These are phyloP conservation scores for Heliosperma pusillum DNA, from an alignment of 148 eudicot species.

Conservation along the genomic window DNA sequence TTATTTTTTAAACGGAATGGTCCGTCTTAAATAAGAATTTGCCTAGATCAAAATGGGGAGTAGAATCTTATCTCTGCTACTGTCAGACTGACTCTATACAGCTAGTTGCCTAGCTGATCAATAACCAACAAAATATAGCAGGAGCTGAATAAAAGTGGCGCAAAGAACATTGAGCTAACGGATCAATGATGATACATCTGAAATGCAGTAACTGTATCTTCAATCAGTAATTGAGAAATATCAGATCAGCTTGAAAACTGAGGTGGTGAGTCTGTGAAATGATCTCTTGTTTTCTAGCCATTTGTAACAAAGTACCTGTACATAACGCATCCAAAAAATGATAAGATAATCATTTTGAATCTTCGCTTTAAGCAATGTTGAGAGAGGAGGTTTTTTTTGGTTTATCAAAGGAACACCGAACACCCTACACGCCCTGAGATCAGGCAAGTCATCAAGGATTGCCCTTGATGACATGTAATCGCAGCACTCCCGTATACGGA, in stretches of 20 bases:
- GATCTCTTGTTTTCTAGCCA: constrained; percentile 5
- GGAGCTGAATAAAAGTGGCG: constrained; percentile 20
- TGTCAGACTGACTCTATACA: background rate
- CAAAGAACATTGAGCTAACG: constrained; percentile 30
- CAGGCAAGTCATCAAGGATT: too few species aligned
- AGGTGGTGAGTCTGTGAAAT: constrained; percentile 8
- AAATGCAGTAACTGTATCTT: constrained; percentile 8
- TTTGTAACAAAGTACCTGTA: constrained; percentile 10
- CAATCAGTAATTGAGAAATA: background rate
- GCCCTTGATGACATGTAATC: too few species aligned
- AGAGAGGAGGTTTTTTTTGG: too few species aligned
- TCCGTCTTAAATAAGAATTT: too few species aligned
- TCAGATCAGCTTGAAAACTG: constrained; percentile 4
- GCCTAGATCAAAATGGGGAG: too few species aligned
- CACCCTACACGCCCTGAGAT: too few species aligned
- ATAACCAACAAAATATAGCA: constrained; percentile 11
- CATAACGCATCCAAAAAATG: constrained; percentile 9
- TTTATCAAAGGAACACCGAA: too few species aligned
- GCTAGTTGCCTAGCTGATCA: background rate
- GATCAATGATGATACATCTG: constrained; percentile 8
- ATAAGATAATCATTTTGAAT: background rate
- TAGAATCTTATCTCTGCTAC: background rate
- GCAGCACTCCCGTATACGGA: too few species aligned
- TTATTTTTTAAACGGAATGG: too few species aligned
- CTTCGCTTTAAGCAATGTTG: too few species aligned